Percentiles rank a stretch among this genome's conserved stretches.
Conservation (phyloP, 768 basidiomycete genomes). For the Psilocybe tampanensis region DNA sequence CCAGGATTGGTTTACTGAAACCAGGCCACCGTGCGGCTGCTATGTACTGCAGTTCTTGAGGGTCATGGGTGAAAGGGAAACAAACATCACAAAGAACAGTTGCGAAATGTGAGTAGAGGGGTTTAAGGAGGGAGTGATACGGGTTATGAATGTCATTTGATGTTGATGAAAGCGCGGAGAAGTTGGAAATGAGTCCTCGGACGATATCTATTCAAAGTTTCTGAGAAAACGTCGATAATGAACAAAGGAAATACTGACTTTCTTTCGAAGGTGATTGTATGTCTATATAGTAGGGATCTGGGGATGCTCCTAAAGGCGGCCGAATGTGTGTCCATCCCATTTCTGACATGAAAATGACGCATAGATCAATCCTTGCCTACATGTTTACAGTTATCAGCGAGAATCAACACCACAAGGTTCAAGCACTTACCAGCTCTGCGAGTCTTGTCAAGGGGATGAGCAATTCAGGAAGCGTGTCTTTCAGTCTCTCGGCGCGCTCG, state of each 20-base stretch:
- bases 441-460: slow-evolving; percentile 73
- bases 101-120: slow-evolving; percentile 67
- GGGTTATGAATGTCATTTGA: slow-evolving; percentile 19
- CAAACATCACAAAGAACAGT: slow-evolving; percentile 62
- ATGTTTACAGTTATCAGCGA: background rate
- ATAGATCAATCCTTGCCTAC: slow-evolving; percentile 61
- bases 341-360: slow-evolving; percentile 64
- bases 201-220: slow-evolving; percentile 27
- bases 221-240: background rate
- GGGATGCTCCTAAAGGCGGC: slow-evolving; percentile 68
- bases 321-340: slow-evolving; percentile 72
- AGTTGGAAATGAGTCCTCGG: slow-evolving; percentile 41
- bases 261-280: slow-evolving; percentile 55
- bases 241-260: slow-evolving; percentile 39
- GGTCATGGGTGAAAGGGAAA: slow-evolving; percentile 65
- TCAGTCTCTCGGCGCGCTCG: slow-evolving; percentile 69
- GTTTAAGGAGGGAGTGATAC: slow-evolving; percentile 57
- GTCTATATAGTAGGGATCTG: slow-evolving; percentile 72
- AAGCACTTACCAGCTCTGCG: slow-evolving; percentile 61
- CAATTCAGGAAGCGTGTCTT: slow-evolving; percentile 62
- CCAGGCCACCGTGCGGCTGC: slow-evolving; percentile 82
- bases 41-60: slow-evolving; percentile 73
- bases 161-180: slow-evolving; percentile 23
- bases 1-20: slow-evolving; percentile 70
- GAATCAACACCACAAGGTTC: background rate